Percentiles rank a stretch among this genome's conserved stretches.
Evolutionary conservation across 2,329 filamentous ascomycete species (phyloP).

Genomic region (Chrysoporthe austroafricana): DNA sequence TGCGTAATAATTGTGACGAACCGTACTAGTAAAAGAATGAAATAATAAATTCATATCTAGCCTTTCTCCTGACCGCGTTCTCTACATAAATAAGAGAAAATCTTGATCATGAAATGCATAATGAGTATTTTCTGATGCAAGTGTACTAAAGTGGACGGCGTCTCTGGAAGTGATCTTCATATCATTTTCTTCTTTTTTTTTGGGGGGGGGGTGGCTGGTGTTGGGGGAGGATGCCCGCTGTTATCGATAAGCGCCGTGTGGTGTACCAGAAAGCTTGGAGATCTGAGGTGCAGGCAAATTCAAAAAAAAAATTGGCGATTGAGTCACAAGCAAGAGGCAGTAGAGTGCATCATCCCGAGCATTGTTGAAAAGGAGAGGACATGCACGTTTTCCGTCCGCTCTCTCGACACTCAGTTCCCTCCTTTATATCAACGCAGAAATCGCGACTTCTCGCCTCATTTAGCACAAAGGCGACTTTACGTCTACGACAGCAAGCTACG

Average conservation of each 20-base stretch:
- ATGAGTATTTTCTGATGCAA: too few species aligned
- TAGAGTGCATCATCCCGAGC: conserved; percentile 12
- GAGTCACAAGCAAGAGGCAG: conserved; percentile 22
- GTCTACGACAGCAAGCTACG: conserved; percentile 12
- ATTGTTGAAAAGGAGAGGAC: conserved; percentile 14
- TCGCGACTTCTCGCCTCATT: neutral
- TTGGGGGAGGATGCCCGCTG: neutral
- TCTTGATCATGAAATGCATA: too few species aligned
- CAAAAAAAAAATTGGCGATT: conserved; percentile 20
- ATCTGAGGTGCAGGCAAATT: neutral
- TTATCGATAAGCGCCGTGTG: conserved; percentile 16
- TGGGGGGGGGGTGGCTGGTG: too few species aligned
- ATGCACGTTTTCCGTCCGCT: conserved; percentile 26
- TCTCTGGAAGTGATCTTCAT: too few species aligned
- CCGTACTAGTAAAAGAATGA: neutral
- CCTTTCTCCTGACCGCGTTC: too few species aligned
- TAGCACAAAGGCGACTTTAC: conserved; percentile 1
- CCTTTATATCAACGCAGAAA: neutral
- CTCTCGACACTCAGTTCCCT: conserved; percentile 7
- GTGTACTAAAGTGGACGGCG: too few species aligned
- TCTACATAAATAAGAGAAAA: too few species aligned
- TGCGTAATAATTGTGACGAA: conserved; percentile 15
- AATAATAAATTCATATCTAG: too few species aligned
- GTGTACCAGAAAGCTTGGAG: neutral
- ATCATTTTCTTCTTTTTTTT: too few species aligned